Conservation (phyloP, 306 rosid genomes). For the Pueraria montana region DNA sequence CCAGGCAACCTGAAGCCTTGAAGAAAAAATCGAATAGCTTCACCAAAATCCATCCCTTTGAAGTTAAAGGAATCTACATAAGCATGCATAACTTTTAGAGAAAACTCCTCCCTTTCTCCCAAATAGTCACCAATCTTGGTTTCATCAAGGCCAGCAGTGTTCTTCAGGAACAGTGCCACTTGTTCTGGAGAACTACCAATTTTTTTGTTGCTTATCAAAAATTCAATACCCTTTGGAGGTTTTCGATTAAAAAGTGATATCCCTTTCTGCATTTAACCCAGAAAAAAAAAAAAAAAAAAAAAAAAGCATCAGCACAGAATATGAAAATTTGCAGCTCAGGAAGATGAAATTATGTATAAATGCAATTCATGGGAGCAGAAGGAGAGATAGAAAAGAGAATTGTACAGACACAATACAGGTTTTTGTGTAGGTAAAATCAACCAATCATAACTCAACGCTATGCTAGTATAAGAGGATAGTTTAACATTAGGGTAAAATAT, state of each 20-base stretch:
- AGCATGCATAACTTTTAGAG: constrained; percentile 99
- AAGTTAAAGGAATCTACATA: constrained; percentile 96
- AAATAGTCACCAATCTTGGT: constrained; percentile 93
- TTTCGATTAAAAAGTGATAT: constrained; percentile 90
- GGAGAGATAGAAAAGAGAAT: constrained; percentile 18
- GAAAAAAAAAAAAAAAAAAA: constrained; percentile 35
- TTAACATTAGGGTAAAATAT: background rate
- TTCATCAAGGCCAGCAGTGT: constrained; percentile 82
- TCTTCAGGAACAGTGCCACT: constrained; percentile 91
- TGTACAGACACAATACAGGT: constrained; percentile 36
- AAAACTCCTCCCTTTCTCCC: constrained; percentile 97
- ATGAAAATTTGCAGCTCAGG: constrained; percentile 46
- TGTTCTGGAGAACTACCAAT: constrained; percentile 86
- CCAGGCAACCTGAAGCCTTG: constrained; percentile 98
- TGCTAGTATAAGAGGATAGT: constrained; percentile 36
- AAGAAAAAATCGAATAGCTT: constrained; percentile 95
- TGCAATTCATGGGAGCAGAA: constrained; percentile 20
- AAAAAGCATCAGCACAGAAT: constrained; percentile 52
- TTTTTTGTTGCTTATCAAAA: constrained; percentile 82
- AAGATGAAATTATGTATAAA: constrained; percentile 37
- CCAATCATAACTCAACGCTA: constrained; percentile 26
- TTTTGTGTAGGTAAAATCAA: constrained; percentile 31
- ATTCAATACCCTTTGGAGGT: constrained; percentile 95
- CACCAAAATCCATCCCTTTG: constrained; percentile 91
- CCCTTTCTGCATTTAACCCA: constrained; percentile 92